Conservation (phyloP, 2,329 filamentous ascomycete species). For the Talaromyces sp. region DNA sequence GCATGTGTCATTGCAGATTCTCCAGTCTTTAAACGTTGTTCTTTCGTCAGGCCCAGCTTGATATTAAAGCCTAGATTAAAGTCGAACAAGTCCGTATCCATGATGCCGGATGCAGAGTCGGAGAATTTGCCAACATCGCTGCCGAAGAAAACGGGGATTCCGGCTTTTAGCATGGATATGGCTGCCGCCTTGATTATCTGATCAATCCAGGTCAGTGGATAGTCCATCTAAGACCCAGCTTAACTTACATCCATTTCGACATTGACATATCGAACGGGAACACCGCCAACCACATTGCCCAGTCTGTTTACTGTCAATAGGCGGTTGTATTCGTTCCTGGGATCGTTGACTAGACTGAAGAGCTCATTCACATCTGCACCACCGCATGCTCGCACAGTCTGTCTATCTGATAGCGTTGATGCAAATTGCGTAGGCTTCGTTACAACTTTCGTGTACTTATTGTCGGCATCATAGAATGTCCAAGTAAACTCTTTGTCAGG, state of each 20-base stretch:
- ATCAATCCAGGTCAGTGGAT: not conserved
- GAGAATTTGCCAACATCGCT: constrained; percentile 83
- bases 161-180: constrained; percentile 72
- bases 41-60: constrained; percentile 69
- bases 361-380: constrained; percentile 63
- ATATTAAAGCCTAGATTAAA: constrained; percentile 83
- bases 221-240: not conserved
- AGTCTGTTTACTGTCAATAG: constrained; percentile 74
- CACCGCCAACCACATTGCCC: constrained; percentile 76
- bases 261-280: constrained; percentile 76
- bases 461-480: constrained; percentile 70
- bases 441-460: constrained; percentile 60
- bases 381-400: constrained; percentile 56
- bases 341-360: constrained; percentile 82
- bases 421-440: constrained; percentile 71
- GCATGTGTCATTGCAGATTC: constrained; percentile 87
- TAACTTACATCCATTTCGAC: constrained; percentile 60
- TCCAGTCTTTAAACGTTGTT: constrained; percentile 66
- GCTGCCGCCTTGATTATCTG: constrained; percentile 67
- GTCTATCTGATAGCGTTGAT: constrained; percentile 60
- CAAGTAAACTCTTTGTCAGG: constrained; percentile 70
- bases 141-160: constrained; percentile 82
- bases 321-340: constrained; percentile 68
- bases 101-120: constrained; percentile 65
- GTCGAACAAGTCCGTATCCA: constrained; percentile 74